Percentiles rank a stretch among this genome's conserved stretches.
These are phyloP conservation scores for Zygotorulaspora danielsina DNA, from an alignment of 805 yeast species.

Conservation along the genomic window DNA sequence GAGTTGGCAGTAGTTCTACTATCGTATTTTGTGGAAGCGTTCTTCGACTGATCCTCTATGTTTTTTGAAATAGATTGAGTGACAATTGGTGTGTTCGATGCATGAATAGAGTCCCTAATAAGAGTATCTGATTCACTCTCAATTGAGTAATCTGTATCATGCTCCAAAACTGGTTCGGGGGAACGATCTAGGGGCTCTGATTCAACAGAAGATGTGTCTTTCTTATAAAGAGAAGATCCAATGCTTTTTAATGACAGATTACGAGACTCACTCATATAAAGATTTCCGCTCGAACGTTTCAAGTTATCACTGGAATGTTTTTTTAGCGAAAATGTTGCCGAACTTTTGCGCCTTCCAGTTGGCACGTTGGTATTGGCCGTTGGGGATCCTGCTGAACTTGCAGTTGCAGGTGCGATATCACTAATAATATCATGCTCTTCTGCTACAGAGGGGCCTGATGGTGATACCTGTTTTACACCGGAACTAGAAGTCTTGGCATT, in stretches of 20 bases:
- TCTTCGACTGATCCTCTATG: not conserved
- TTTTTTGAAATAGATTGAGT: not conserved
- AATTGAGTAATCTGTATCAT: not conserved
- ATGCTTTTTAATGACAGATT: constrained; percentile 7
- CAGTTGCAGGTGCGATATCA: not conserved
- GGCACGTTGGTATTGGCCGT: not conserved
- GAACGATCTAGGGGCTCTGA: not conserved
- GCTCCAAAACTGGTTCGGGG: constrained; percentile 5
- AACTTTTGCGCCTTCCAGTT: constrained; percentile 11
- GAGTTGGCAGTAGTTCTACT: constrained; percentile 1
- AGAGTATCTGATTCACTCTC: constrained; percentile 1
- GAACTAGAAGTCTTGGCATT: not conserved
- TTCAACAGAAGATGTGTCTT: constrained; percentile 3
- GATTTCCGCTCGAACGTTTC: constrained; percentile 11
- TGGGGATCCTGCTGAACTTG: constrained; percentile 5
- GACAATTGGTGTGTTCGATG: not conserved
- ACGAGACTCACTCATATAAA: constrained; percentile 7
- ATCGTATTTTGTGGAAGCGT: not conserved
- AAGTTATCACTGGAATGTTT: constrained; percentile 9
- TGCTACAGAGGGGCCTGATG: constrained; percentile 2
- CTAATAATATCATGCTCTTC: not conserved
- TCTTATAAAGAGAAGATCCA: constrained; percentile 4
- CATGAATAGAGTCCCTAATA: constrained; percentile 3
- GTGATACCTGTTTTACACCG: constrained; percentile 1
- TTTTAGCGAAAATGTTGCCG: constrained; percentile 12